Percentiles rank a stretch among this genome's conserved stretches.
phyloP scores from a whole-genome alignment of 495 filamentous ascomycete species.

The Daldinia vernicosa region DNA sequence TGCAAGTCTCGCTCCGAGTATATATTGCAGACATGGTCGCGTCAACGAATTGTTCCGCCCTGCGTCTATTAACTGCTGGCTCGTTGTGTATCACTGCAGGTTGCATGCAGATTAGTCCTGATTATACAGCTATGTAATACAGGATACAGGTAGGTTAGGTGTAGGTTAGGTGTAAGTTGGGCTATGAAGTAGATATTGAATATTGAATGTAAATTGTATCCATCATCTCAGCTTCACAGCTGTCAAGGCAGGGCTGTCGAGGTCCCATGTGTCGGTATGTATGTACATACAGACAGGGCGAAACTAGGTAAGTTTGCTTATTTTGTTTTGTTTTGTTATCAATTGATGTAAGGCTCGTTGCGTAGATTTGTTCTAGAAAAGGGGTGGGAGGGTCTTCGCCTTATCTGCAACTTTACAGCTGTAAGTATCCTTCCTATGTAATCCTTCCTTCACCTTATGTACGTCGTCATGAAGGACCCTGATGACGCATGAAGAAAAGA shows the following conservation, averaged over 20 bases:
- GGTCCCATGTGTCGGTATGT: too few relatives aligned
- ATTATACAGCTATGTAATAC: background rate
- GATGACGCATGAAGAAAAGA: slow-evolving; percentile 35
- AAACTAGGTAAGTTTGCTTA: slow-evolving; percentile 26
- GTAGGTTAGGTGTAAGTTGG: background rate
- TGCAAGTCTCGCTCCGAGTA: slow-evolving; percentile 39
- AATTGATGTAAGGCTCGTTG: background rate
- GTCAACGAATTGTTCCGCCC: slow-evolving; percentile 24
- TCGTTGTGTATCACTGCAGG: slow-evolving; percentile 29
- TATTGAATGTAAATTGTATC: slow-evolving; percentile 8
- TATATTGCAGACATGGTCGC: slow-evolving; percentile 29
- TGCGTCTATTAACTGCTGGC: slow-evolving; percentile 13
- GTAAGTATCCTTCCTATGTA: slow-evolving; percentile 5
- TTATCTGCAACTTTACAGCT: slow-evolving; percentile 19
- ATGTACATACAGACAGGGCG: slow-evolving; percentile 25
- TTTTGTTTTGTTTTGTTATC: slow-evolving; percentile 3
- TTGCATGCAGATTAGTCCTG: slow-evolving; percentile 21
- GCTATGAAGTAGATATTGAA: background rate
- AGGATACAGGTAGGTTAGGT: too few relatives aligned
- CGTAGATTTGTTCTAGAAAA: slow-evolving; percentile 37
- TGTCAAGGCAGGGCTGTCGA: slow-evolving; percentile 37
- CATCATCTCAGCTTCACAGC: slow-evolving; percentile 28
- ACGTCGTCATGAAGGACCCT: slow-evolving; percentile 31
- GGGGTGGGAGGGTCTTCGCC: slow-evolving; percentile 5
- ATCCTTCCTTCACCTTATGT: slow-evolving; percentile 2